Evolutionary conservation across 2,329 filamentous ascomycete species (phyloP).

Genomic region (Neofusicoccum sp.): DNA sequence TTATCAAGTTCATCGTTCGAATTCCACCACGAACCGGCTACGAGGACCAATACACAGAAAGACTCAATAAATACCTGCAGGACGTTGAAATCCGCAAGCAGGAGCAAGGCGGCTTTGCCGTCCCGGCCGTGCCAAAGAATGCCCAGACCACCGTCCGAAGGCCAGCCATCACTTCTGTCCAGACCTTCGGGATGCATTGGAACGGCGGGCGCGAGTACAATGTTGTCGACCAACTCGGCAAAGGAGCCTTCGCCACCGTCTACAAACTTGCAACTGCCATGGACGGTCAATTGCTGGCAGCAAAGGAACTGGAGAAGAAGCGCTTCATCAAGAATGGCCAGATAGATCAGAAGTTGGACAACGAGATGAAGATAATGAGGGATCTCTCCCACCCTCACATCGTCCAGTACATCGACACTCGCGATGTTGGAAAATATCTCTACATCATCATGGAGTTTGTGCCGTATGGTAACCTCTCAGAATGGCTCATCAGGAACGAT

Average conservation of each 20-base stretch:
- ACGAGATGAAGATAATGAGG: constrained; percentile 96
- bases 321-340: constrained; percentile 91
- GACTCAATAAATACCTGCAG: constrained; percentile 66
- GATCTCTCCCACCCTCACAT: constrained; percentile 82
- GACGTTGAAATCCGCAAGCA: background rate
- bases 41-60: constrained; percentile 64
- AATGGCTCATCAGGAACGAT: constrained; percentile 62
- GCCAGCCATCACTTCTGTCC: constrained; percentile 18
- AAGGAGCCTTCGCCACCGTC: constrained; percentile 92
- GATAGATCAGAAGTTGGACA: constrained; percentile 87
- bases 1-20: constrained; percentile 80
- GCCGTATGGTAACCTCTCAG: constrained; percentile 76
- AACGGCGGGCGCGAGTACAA: constrained; percentile 83
- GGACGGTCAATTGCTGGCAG: constrained; percentile 79
- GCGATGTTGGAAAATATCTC: constrained; percentile 75
- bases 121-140: background rate
- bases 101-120: background rate
- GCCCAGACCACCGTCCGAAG: background rate
- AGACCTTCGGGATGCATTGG: constrained; percentile 69
- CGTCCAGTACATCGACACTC: constrained; percentile 84
- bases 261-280: constrained; percentile 85
- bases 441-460: constrained; percentile 99
- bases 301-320: constrained; percentile 92
- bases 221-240: constrained; percentile 75
- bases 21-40: constrained; percentile 72